Evolutionary conservation across 2,329 filamentous ascomycete genomes (phyloP).

Genomic region (Diaporthe citriasiana): DNA sequence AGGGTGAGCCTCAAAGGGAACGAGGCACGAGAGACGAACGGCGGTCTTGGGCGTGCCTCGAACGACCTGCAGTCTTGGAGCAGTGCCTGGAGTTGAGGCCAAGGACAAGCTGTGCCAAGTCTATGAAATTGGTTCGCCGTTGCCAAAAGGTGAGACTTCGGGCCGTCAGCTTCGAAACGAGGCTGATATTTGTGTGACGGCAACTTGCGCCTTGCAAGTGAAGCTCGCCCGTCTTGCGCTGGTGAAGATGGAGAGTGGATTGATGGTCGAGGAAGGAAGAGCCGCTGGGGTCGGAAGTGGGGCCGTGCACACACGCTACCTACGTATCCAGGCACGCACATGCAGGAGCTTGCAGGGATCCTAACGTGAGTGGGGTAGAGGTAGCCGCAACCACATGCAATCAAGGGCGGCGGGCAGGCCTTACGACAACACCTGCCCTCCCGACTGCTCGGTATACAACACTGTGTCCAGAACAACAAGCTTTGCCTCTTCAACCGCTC

Average conservation of each 20-base stretch:
- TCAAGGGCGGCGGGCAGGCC: slow-evolving; percentile 8
- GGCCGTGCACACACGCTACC: slow-evolving; percentile 10
- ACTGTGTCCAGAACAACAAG: slow-evolving; percentile 40
- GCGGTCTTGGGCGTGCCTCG: slow-evolving; percentile 8
- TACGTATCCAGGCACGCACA: slow-evolving; percentile 12
- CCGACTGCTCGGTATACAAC: slow-evolving; percentile 28
- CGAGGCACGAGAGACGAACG: neutral
- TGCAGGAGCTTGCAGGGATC: slow-evolving; percentile 24
- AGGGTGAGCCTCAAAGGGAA: neutral
- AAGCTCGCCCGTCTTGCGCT: neutral
- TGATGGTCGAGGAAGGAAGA: slow-evolving; percentile 3
- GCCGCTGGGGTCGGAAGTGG: slow-evolving; percentile 19
- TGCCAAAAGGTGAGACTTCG: slow-evolving; percentile 2
- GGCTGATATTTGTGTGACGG: slow-evolving; percentile 18
- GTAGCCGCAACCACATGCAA: slow-evolving; percentile 31
- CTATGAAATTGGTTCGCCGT: neutral
- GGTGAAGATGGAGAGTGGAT: slow-evolving; percentile 6
- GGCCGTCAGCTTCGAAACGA: slow-evolving; percentile 21
- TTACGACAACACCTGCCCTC: slow-evolving; percentile 9
- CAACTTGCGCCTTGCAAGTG: neutral
- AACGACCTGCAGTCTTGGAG: neutral
- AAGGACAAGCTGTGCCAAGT: no score
- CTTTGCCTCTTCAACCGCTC: neutral
- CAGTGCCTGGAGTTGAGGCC: neutral
- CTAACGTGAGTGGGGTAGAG: slow-evolving; percentile 27